Base-by-base conservation (phyloP, 306 rosid species). In the Lablab purpureus region DNA sequence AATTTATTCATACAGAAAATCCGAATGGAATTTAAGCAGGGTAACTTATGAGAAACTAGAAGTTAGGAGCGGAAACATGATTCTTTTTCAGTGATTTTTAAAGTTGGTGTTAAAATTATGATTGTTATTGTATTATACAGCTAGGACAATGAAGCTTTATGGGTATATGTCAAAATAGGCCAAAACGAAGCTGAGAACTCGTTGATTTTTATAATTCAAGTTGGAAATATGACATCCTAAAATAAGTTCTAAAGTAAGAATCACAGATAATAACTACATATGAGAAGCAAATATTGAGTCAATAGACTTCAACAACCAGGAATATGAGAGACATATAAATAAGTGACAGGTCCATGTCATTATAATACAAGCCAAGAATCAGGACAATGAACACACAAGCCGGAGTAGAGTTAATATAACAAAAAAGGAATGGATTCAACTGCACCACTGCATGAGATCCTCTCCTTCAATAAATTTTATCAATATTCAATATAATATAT, bases 291-390 rank as follows among this genome's bases (percentile, higher is more conserved):
- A 68, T 47, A 37, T 19, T 10, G 36, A 68, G 22, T 76, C 50
- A 10, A 62, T 50, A 51, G 23, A 43, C 47, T 75, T 74, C 65
- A 60, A 64, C 46, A 23, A 56, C 11, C 11, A 43, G 49, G 43
- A 32, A 32, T 66, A 65, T 49, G 3, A 55, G 6, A 78, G 13
- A 72, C 67, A 66, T 71, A 32, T 50, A 52, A 30, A 51, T 82
- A 25, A 25, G 67, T 59, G 19, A 27, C 6, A 34, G 34, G 34
- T 3, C 2, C 63, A 4, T 10, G 32, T 28, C 34, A 4, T 23
- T 56, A 23, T 5, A 25, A 56, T 56, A 22, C 5, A 59, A 18
- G 40, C 37, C 40, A 27, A 10, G 19, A 27, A 27, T 27, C 40
- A 27, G 2, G 37, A 59, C 19, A 18, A 25, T 14, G 66, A 18